Evolutionary conservation across 1,139 yeast species (phyloP), one percentile per base, ranked within the genome.

Genomic region (Suhomyces ambrosiae): DNA sequence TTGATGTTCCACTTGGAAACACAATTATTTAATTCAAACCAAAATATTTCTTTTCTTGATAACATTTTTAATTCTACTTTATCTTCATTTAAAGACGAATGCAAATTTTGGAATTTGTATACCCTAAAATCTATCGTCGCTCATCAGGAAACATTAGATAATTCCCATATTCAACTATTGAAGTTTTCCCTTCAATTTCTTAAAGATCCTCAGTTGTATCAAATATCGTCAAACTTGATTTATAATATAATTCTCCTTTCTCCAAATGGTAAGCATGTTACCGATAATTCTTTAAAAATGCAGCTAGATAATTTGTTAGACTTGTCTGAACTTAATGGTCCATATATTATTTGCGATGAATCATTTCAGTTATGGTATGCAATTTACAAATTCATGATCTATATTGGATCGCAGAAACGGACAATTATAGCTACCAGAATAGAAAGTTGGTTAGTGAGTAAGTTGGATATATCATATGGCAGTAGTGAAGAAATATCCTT

Each of bases 291-390:
- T 0, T 46, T 78, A 5, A 39, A 63, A 1, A 73, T 67, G 25
- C 77, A 74, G 47, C 54, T 79, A 17, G 74, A 72, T 31, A 73
- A 71, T 22, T 39, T 79, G 2, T 59, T 76, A 27, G 84, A 80
- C 29, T 54, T 76, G 10, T 61, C 86, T 0, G 82, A 77, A 29
- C 62, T 79, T 2, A 75, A 73, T 50, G 90, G 90, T 0, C 90
- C 92, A 0, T 52, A 57, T 2, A 23, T 41, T 1, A 40, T 81
- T 1, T 63, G 68, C 35, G 61, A 71, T 31, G 76, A 71, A 37
- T 64, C 84, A 6, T 61, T 79, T 30, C 49, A 54, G 12, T 77
- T 82, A 42, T 83, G 90, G 89, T 56, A 65, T 36, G 50, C 68
- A 0, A 46, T 76, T 6, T 54, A 66, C 16, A 56, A 57, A n/a